Evolutionary conservation across 1,284 basidiomycete species (phyloP).

Genomic region (Sanghuangporus sanghuang): DNA sequence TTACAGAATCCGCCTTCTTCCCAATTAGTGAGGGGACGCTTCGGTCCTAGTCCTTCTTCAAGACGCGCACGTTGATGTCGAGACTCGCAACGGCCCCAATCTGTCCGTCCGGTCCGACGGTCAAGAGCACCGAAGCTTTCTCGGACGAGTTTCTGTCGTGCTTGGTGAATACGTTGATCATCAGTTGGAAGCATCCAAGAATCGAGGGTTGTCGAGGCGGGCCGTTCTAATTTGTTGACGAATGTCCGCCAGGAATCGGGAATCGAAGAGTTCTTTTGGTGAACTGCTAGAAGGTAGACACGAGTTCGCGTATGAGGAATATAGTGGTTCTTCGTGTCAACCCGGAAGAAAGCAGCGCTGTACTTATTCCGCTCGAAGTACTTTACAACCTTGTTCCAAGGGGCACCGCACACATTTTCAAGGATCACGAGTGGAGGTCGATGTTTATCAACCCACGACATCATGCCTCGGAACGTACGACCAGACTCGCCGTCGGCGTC

Average conservation of each 20-base stretch:
- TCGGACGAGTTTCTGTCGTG: constrained; percentile 76
- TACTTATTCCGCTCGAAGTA: constrained; percentile 79
- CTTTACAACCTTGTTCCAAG: constrained; percentile 75
- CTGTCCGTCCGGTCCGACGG: constrained; percentile 65
- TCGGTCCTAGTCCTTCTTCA: constrained; percentile 78
- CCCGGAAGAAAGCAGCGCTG: constrained; percentile 64
- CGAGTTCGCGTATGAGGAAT: constrained; percentile 93
- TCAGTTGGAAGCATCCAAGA: constrained; percentile 89
- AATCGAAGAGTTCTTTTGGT: constrained; percentile 51
- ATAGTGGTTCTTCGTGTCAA: constrained; percentile 93
- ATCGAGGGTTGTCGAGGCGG: constrained; percentile 86
- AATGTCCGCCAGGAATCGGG: constrained; percentile 69
- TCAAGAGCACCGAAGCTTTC: constrained; percentile 59
- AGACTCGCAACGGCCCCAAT: constrained; percentile 91
- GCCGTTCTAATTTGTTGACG: constrained; percentile 69
- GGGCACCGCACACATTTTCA: constrained; percentile 91
- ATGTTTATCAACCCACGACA: constrained; percentile 87
- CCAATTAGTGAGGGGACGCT: constrained; percentile 89
- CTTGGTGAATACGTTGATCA: constrained; percentile 87
- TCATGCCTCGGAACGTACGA: constrained; percentile 88
- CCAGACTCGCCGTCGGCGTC: constrained; percentile 87
- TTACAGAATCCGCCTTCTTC: constrained; percentile 89
- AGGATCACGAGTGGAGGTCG: constrained; percentile 87
- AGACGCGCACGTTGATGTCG: constrained; percentile 85
- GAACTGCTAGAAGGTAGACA: constrained; percentile 81